Conservation (phyloP, 2,329 filamentous ascomycete genomes). For the Fusarium bactridioides region DNA sequence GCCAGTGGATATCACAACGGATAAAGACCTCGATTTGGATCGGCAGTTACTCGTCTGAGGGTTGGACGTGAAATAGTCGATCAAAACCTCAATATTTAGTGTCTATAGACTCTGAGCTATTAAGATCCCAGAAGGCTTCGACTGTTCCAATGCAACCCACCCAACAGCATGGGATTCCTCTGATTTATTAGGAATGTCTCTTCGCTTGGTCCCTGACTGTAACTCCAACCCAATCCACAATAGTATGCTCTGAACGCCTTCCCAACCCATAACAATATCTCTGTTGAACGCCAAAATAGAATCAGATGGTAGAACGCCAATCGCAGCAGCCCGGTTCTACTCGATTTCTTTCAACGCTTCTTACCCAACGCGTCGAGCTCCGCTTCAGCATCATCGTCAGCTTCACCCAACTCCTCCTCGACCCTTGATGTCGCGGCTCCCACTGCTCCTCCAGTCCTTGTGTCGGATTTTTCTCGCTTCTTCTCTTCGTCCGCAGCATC, state of each 20-base stretch:
- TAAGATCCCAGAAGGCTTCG: neutral
- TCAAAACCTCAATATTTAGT: neutral
- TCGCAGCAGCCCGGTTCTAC: neutral
- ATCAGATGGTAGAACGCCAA: neutral
- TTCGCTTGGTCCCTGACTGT: neutral
- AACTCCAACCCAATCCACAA: slow-evolving; percentile 16
- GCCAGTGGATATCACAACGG: neutral
- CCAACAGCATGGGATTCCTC: neutral
- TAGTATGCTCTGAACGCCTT: slow-evolving; percentile 15
- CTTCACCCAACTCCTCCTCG: slow-evolving; percentile 62
- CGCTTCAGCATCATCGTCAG: slow-evolving; percentile 58
- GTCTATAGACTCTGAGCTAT: neutral
- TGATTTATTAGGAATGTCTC: neutral
- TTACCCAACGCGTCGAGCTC: slow-evolving; percentile 52
- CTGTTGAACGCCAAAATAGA: neutral
- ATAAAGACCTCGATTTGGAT: neutral
- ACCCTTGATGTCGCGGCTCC: slow-evolving; percentile 38
- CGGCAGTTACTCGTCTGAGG: neutral
- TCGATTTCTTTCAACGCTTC: slow-evolving; percentile 43
- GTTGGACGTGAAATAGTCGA: neutral
- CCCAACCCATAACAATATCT: neutral
- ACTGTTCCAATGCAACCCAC: neutral
- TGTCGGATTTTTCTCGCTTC: slow-evolving; percentile 44
- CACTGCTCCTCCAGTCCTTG: slow-evolving; percentile 46
- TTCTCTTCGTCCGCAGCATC: slow-evolving; percentile 57